Base-by-base conservation (phyloP, 1,284 basidiomycete genomes). In the Nidula niveotomentosa region DNA sequence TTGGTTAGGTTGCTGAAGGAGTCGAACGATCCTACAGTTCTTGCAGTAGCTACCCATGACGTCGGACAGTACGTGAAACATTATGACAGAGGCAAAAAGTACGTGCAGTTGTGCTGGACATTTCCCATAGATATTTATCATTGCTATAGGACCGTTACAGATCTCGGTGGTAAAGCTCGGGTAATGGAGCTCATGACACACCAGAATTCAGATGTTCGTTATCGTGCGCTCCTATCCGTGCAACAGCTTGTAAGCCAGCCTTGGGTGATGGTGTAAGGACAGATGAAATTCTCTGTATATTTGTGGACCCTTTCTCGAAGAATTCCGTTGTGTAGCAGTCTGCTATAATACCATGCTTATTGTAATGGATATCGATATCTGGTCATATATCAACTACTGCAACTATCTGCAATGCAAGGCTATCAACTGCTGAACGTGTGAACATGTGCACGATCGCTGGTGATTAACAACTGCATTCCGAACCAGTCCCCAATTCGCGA, bases 141-240 rank as follows among this genome's bases (percentile, higher is more conserved):
- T 30, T 30, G 30, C 54, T 47, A 6, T 63, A 95, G 94, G 67
- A 76, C 87, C 23, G 81, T 97, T 48, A 86, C 89, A 35, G 88
- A 94, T 58, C 76, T 95, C 36, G 90, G 92, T 34, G 96, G 86
- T 9, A 99, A 99, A 76, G 86, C 85, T 6, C 83, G 88, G 23
- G 91, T 96, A 10, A 97, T 99, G 94, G 90, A 96, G 64, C 80
- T 99, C 54, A 96, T 99, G 92, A 85, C 87, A 3, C 91, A 97
- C 70, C 76, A 84, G 36, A 88, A 96, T 70, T 76, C 91, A 30
- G 91, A 98, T 65, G 94, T 98, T 54, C 86, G 94, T 62, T 98
- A 98, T 77, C 86, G 90, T 58, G 93, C 96, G 4, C 76, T 98
- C 46, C 77, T 96, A 15, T 87, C 91, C 2, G 93, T 94, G 12